Evolutionary conservation across 129 eudicot genomes (phyloP), one percentile per base, ranked within the genome.

Genomic region (Gnaphalium uliginosum): DNA sequence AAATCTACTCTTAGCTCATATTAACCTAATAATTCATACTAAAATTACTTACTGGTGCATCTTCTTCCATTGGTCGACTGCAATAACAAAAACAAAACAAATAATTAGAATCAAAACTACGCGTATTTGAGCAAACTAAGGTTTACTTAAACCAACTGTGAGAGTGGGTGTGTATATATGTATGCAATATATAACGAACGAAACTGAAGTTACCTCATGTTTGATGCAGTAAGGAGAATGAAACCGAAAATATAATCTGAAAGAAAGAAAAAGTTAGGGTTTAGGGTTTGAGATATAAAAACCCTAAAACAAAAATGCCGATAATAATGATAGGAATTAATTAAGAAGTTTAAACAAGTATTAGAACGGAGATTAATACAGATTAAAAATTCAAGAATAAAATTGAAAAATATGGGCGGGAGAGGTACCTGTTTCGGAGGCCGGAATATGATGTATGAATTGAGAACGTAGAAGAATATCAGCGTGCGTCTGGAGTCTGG

Each of bases 61-160:
- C 97, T 76, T 92, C 96, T 57, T 92, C 97, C 97, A 88, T 89
- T 8, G 96, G 96, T 23, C 96, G 97, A 82, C 97, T 92, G 89
- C 78, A 76, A 4, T 76, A 69, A 39, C 35, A 71, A 68, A 3
- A 48, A 62, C 23, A 58, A 68, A 4, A 57, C 46, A 35, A 17
- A 24, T 30, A 1, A 35, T 3, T 5, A 39, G 48, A 23, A 73
- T 71, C 18, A 46, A 46, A 5, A 46, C 53, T 14, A 46, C 4
- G 5, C 6, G 53, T 2, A 46, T 46, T 46, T 46, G 0, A 13
- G 53, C 18, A 11, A 46, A 46, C 18, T 80, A 80, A 65, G 75
- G 79, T 80, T 79, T 79, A 67, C 15, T 65, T 33, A 54, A 79
- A 37, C 19, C 59, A 26, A 39, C 60, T 25, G 54, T 46, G 3